These are phyloP conservation scores for Neurospora sp. DNA, from an alignment of 495 filamentous ascomycete species.

Conservation along the genomic window DNA sequence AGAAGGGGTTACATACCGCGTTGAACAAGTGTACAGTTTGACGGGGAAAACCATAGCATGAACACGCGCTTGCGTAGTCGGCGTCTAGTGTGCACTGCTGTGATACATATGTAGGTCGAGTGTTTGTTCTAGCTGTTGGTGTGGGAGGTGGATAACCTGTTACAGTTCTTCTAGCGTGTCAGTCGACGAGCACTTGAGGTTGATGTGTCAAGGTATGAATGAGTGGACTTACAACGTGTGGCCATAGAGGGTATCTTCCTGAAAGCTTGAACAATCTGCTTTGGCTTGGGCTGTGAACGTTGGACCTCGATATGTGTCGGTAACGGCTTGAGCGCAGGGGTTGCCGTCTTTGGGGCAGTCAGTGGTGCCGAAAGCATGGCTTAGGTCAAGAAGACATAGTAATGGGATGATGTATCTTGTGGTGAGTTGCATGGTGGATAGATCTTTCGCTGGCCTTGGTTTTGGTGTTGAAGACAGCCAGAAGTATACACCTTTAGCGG, in stretches of 20 bases:
- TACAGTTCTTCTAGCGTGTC: background rate
- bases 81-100: slow-evolving; percentile 4
- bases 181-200: background rate
- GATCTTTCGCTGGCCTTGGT: background rate
- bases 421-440: background rate
- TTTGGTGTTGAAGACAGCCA: too few species aligned
- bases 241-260: slow-evolving; percentile 2
- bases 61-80: slow-evolving; percentile 13
- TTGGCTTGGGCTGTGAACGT: background rate
- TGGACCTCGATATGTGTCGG: slow-evolving; percentile 10
- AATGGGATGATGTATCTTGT: background rate
- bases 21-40: background rate
- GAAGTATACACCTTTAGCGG: background rate
- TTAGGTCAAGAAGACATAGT: background rate
- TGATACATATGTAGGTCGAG: slow-evolving; percentile 9
- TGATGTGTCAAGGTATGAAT: background rate
- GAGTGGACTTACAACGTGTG: background rate
- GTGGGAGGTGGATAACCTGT: background rate
- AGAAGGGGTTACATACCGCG: background rate
- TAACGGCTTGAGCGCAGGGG: slow-evolving; percentile 14
- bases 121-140: background rate
- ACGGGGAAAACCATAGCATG: slow-evolving; percentile 5
- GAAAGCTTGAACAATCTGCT: slow-evolving; percentile 9
- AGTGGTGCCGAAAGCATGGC: background rate
- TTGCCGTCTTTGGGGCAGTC: background rate